phyloP scores from a whole-genome alignment of 352 stramenopile species.

The Phytophthora hibernalis region DNA sequence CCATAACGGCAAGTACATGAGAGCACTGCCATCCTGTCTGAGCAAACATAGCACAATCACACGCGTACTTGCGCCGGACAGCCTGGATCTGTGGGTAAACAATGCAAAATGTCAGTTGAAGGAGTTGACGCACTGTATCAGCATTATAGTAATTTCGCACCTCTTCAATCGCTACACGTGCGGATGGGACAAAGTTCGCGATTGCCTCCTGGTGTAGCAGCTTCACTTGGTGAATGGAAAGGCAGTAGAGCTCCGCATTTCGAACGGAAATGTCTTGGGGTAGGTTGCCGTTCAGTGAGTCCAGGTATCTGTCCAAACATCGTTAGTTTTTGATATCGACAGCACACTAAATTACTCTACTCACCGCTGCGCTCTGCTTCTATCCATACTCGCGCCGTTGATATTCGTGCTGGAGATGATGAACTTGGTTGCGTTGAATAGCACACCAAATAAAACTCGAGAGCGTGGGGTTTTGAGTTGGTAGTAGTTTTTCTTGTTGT shows the following conservation, averaged over 20 bases:
- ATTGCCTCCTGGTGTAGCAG: conserved; percentile 1
- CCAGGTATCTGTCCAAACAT: conserved; percentile 14
- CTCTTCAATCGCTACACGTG: not conserved
- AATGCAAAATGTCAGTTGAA: not conserved
- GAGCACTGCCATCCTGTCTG: conserved; percentile 17
- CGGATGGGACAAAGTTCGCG: conserved; percentile 1
- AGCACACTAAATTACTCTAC: too few species aligned
- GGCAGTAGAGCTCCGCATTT: conserved; percentile 7
- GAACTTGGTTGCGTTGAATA: conserved; percentile 28
- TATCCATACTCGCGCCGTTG: not conserved
- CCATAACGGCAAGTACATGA: conserved; percentile 13
- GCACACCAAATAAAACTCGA: not conserved
- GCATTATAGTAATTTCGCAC: too few species aligned
- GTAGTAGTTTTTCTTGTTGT: conserved; percentile 25
- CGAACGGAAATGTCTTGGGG: conserved; percentile 1
- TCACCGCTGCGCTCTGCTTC: conserved; percentile 3
- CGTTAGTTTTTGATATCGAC: too few species aligned
- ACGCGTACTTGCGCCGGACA: conserved; percentile 9
- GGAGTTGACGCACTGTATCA: not conserved
- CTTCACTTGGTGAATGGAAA: conserved; percentile 16
- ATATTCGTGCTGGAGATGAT: conserved; percentile 8
- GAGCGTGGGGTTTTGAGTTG: conserved; percentile 1
- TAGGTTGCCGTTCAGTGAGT: conserved; percentile 5
- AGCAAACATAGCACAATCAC: conserved; percentile 16
- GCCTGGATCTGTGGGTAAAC: conserved; percentile 16